Base-by-base conservation (phyloP, 202 grass and related monocot genomes). In the Zoysia matrella region DNA sequence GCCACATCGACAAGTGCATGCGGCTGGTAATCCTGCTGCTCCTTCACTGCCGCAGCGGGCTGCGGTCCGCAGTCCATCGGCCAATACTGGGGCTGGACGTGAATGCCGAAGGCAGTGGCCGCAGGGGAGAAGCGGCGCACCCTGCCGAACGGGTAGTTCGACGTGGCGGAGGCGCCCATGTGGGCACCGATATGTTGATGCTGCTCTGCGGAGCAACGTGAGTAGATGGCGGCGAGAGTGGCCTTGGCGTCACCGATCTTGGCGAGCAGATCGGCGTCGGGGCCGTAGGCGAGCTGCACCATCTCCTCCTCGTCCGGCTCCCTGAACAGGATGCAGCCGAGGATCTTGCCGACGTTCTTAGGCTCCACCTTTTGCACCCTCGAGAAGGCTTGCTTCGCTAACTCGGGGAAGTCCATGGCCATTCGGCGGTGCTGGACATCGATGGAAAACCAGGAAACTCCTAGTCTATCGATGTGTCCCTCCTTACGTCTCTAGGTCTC, bases 231-330 rank as follows among this genome's bases (percentile, higher is more conserved):
- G 50, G 76, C 67, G 52, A 98, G 90, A 45, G 74, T 82, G 56
- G 71, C 69, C 69, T 93, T 95, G 16, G 92, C 92, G 12, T 95
- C 76, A 7, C 46, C 47, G 41, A 95, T 86, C 62, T 67, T 88
- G 1, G 91, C 78, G 47, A 87, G 71, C 14, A 95, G 72, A 4
- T 56, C 15, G 16, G 80, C 62, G 0, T 98, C 92, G 22, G 63
- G 55, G 71, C 90, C 92, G n/a, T 86, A 95, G 43, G 95, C 95
- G 58, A 98, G 83, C 74, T 93, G 90, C 50, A 90, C 22, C 89
- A 98, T 91, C 30, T 95, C 90, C 0, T 88, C 65, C 58, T 88
- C 70, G 6, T 89, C 77, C 12, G 92, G 92, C 58, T 89, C 87
- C 11, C 82, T 69, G 1, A 95, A 82, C 8, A 93, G 88, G 74